Conservation (phyloP, 192 early-diverging fungal genomes). For the Chytriomyces confervae region DNA sequence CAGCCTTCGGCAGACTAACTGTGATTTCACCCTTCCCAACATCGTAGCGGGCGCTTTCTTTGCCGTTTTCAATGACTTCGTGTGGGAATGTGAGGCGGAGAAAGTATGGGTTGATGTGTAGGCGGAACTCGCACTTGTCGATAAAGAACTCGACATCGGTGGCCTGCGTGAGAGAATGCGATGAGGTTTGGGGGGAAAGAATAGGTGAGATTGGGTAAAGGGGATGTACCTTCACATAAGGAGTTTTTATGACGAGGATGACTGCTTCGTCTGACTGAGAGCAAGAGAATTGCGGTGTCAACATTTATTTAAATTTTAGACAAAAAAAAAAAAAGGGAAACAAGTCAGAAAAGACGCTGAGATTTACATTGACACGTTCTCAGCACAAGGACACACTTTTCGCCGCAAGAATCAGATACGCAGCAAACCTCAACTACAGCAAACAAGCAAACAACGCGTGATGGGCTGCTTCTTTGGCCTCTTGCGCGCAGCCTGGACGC, state of each 20-base stretch:
- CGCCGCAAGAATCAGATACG: too few relatives aligned
- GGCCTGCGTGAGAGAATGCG: conserved; percentile 52
- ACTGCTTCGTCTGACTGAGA: conserved; percentile 80
- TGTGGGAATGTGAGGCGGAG: conserved; percentile 84
- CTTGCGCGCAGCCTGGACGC: too few relatives aligned
- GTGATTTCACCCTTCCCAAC: conserved; percentile 75
- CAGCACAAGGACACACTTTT: too few relatives aligned
- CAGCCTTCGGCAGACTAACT: conserved; percentile 80
- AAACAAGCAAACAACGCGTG: too few relatives aligned
- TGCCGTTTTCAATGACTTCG: conserved; percentile 83
- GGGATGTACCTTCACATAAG: conserved; percentile 72
- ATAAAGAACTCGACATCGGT: conserved; percentile 88
- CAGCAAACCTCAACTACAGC: too few relatives aligned
- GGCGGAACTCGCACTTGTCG: conserved; percentile 82
- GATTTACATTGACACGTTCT: too few relatives aligned
- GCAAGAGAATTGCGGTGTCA: conserved; percentile 85
- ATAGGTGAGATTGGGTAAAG: not conserved
- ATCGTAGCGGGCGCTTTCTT: conserved; percentile 80
- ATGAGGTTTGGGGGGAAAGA: not conserved
- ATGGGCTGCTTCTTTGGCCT: too few relatives aligned
- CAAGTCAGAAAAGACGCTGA: too few relatives aligned
- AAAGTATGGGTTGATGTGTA: conserved; percentile 91
- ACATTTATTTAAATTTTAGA: conserved; percentile 63
- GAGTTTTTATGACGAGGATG: conserved; percentile 76
- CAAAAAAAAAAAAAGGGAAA: not conserved